Evolutionary conservation across 768 basidiomycete genomes (phyloP).

Genomic region (Mycena belliarum): DNA sequence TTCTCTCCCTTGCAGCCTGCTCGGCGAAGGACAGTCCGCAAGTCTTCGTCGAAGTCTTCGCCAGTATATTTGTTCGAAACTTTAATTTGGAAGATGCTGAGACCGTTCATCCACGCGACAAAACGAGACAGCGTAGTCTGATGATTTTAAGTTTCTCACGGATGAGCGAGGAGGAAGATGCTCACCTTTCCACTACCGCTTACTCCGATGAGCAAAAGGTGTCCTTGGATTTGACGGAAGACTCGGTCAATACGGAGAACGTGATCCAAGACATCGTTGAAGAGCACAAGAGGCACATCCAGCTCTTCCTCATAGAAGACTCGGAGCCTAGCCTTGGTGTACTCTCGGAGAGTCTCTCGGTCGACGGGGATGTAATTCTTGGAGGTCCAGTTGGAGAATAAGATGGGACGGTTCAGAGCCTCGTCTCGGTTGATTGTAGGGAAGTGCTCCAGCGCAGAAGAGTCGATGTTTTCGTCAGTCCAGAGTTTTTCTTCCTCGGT

Average conservation of each 20-base stretch:
- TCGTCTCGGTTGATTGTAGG: conserved; percentile 88
- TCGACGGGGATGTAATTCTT: conserved; percentile 96
- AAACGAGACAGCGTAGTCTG: conserved; percentile 97
- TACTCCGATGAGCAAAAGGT: conserved; percentile 94
- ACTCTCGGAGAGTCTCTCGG: conserved; percentile 89
- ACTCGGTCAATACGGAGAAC: conserved; percentile 97
- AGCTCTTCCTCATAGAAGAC: conserved; percentile 99
- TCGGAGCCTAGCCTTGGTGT: conserved; percentile 92
- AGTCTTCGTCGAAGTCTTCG: conserved; percentile 97
- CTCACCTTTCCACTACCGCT: conserved; percentile 96
- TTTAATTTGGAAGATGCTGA: conserved; percentile 99
- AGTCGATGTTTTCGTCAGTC: conserved; percentile 93
- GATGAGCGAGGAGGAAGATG: conserved; percentile 11
- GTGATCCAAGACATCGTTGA: conserved; percentile 98
- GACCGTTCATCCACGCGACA: conserved; percentile 99
- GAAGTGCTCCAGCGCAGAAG: conserved; percentile 85
- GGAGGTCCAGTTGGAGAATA: conserved; percentile 99
- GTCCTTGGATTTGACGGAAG: conserved; percentile 97
- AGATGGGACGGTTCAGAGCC: conserved; percentile 83
- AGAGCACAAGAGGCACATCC: conserved; percentile 95
- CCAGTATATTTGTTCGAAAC: conserved; percentile 99
- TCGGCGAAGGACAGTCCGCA: conserved; percentile 91
- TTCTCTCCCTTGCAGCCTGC: conserved; percentile 99
- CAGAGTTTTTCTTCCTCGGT: conserved; percentile 89
- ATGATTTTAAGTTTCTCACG: conserved; percentile 13